Evolutionary conservation across 176 grass and related monocot species (phyloP).

Genomic region (Cenchrus fungigraminus): DNA sequence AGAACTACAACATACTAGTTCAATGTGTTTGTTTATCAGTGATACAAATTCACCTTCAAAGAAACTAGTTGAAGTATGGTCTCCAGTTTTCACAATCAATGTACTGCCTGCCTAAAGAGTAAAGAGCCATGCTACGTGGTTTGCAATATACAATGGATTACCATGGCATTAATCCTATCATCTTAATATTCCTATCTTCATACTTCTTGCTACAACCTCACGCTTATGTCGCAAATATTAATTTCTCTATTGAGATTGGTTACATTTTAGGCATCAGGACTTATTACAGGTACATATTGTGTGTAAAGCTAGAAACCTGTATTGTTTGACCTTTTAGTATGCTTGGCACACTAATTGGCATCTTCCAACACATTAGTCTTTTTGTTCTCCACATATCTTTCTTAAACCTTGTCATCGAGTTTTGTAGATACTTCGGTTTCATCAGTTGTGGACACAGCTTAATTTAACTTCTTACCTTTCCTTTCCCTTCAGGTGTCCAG

Average conservation of each 20-base stretch:
- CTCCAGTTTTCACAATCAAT: slow-evolving; percentile 4
- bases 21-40: background rate
- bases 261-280: background rate
- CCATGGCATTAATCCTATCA: background rate
- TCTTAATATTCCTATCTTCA: background rate
- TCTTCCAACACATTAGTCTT: slow-evolving; percentile 19
- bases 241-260: slow-evolving; percentile 1
- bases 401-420: background rate
- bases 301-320: slow-evolving; percentile 1
- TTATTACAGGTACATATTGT: slow-evolving; percentile 12
- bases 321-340: background rate
- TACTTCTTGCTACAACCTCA: slow-evolving; percentile 8
- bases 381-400: background rate
- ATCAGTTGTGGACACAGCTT: background rate
- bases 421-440: slow-evolving; percentile 6
- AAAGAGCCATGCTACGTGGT: too few species aligned
- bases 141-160: background rate
- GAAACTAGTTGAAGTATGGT: slow-evolving; percentile 11
- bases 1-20: background rate
- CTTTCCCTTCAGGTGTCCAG: slow-evolving; percentile 75
- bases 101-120: background rate
- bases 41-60: slow-evolving; percentile 7
- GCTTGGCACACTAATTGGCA: background rate
- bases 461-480: slow-evolving; percentile 1
- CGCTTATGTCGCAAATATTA: background rate